Conservation (phyloP, 331 rosid species). For the Spiraea crenata region DNA sequence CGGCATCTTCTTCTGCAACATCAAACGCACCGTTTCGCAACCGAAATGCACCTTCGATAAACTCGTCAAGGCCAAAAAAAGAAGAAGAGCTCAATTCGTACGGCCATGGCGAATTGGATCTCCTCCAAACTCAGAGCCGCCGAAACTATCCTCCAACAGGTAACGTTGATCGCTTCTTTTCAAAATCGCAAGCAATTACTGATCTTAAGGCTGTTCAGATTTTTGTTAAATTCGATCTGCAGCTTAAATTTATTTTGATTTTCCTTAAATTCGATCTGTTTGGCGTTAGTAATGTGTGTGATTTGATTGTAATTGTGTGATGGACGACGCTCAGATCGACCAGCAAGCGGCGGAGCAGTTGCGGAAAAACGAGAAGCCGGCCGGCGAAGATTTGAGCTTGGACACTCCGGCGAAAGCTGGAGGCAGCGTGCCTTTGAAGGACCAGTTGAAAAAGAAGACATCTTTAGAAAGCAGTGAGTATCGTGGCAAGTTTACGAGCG, state of each 20-base stretch:
- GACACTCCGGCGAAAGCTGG: conserved; percentile 49
- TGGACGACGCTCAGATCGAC: conserved; percentile 72
- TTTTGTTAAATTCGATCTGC: conserved; percentile 5
- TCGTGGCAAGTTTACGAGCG: conserved; percentile 55
- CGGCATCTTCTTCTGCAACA: neutral
- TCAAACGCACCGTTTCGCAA: conserved; percentile 6
- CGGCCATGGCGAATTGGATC: conserved; percentile 91
- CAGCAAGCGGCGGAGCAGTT: conserved; percentile 98
- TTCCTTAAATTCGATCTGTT: neutral
- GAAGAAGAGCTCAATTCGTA: conserved; percentile 18
- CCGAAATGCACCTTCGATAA: conserved; percentile 1
- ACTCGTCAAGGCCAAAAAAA: neutral
- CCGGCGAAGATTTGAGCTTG: conserved; percentile 42
- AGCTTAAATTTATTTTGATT: neutral
- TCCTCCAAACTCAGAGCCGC: conserved; percentile 98
- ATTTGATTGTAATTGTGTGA: conserved; percentile 11
- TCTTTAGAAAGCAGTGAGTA: conserved; percentile 37
- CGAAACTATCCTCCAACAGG: conserved; percentile 94
- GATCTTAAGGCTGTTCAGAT: no score
- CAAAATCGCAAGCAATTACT: no score
- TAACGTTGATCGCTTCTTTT: neutral
- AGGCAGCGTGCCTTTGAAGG: conserved; percentile 59
- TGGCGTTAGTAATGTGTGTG: neutral
- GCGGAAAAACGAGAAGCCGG: conserved; percentile 65
- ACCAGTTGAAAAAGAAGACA: conserved; percentile 77